Evolutionary conservation across 2,329 filamentous ascomycete species (phyloP).

Genomic region (Pseudovirgaria hyperparasitica): DNA sequence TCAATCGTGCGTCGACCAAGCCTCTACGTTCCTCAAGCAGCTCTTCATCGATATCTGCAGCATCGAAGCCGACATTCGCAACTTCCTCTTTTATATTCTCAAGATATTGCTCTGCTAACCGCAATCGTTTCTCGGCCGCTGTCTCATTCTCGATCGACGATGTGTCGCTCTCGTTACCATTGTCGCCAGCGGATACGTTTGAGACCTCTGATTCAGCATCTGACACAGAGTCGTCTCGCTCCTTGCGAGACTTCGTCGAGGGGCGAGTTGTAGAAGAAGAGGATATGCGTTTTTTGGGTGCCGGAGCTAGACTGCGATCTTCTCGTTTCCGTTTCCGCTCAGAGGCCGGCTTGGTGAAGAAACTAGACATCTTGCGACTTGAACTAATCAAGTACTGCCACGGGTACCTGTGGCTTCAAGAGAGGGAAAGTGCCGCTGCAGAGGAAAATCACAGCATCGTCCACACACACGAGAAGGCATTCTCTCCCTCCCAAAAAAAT

Average conservation of each 20-base stretch:
- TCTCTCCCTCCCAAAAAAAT: too few relatives aligned
- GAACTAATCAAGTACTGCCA: too few relatives aligned
- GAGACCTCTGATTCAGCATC: slow-evolving; percentile 48
- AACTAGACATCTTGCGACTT: slow-evolving; percentile 78
- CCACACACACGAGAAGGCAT: too few relatives aligned
- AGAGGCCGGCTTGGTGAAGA: slow-evolving; percentile 79
- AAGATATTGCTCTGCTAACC: slow-evolving; percentile 83
- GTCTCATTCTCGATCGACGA: slow-evolving; percentile 77
- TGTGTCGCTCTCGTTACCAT: slow-evolving; percentile 32
- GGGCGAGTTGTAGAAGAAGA: slow-evolving; percentile 30
- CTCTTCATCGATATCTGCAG: slow-evolving; percentile 84
- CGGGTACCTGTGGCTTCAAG: too few relatives aligned
- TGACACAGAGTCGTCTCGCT: slow-evolving; percentile 70
- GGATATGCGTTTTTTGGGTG: slow-evolving; percentile 47
- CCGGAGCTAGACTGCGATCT: slow-evolving; percentile 34
- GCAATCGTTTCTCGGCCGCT: slow-evolving; percentile 71
- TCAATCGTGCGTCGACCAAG: too few relatives aligned
- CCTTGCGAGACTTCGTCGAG: slow-evolving; percentile 33
- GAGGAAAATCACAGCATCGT: too few relatives aligned
- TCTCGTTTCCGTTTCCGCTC: slow-evolving; percentile 81
- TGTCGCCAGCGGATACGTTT: slow-evolving; percentile 22
- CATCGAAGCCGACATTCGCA: slow-evolving; percentile 72
- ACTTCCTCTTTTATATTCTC: slow-evolving; percentile 73
- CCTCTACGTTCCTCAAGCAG: slow-evolving; percentile 71
- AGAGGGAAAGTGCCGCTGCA: too few relatives aligned